phyloP scores from a whole-genome alignment of 2,329 filamentous ascomycete genomes.

The Colletotrichum chrysophilum region DNA sequence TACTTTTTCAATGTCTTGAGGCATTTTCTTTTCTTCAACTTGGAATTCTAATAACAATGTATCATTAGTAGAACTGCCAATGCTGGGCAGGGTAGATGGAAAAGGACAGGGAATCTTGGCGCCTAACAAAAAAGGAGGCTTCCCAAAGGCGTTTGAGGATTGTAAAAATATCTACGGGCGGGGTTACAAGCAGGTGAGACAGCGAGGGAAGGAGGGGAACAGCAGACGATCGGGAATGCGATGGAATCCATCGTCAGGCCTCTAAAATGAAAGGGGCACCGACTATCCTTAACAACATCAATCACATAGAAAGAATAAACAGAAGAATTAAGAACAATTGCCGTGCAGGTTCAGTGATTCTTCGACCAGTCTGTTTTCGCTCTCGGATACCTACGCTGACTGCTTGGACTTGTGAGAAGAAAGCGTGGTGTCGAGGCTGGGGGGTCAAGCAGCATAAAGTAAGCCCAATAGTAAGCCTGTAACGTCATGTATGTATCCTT shows the following conservation, averaged over 20 bases:
- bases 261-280: background rate
- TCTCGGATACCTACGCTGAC: background rate
- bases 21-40: background rate
- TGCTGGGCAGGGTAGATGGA: background rate
- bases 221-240: background rate
- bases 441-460: background rate
- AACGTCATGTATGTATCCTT: background rate
- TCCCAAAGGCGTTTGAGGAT: background rate
- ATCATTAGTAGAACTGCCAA: slow-evolving; percentile 2
- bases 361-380: background rate
- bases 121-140: background rate
- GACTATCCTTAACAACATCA: background rate
- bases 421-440: background rate
- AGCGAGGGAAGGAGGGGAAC: background rate
- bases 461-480: background rate
- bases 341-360: background rate
- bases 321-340: background rate
- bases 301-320: background rate
- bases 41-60: background rate
- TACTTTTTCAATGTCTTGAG: background rate
- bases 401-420: background rate
- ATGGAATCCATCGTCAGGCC: background rate
- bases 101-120: background rate
- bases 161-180: background rate
- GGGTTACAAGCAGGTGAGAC: background rate